Percentiles rank a stretch among this genome's conserved stretches.
Evolutionary conservation across 768 basidiomycete species (phyloP).

Genomic region (Coprinopsis cinerea): DNA sequence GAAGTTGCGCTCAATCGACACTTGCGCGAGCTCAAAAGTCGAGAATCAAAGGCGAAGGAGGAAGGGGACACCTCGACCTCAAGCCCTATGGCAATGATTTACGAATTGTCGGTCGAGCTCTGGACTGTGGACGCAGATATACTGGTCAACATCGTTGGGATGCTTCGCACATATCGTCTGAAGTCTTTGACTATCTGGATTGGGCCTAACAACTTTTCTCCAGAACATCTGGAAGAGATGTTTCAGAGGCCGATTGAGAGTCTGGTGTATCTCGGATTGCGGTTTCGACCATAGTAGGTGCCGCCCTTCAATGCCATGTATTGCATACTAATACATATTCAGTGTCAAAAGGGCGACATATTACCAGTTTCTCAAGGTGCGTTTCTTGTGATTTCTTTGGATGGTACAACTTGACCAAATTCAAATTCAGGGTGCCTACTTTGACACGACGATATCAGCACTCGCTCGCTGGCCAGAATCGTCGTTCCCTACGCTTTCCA

Average conservation of each 20-base stretch:
- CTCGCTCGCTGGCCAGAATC: conserved; percentile 58
- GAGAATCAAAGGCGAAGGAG: neutral
- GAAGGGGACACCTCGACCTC: neutral
- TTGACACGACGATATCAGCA: conserved; percentile 62
- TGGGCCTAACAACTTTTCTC: conserved; percentile 70
- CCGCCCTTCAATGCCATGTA: neutral
- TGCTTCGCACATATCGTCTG: conserved; percentile 41
- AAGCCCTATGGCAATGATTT: conserved; percentile 34
- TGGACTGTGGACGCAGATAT: conserved; percentile 77
- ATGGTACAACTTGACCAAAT: conserved; percentile 1
- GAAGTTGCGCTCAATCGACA: conserved; percentile 52
- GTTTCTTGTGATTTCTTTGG: conserved; percentile 1
- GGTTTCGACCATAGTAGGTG: conserved; percentile 81
- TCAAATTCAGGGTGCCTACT: conserved; percentile 65
- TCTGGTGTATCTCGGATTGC: conserved; percentile 51
- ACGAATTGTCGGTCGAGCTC: conserved; percentile 45
- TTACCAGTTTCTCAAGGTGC: conserved; percentile 73
- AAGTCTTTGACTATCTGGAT: conserved; percentile 54
- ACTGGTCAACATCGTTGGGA: conserved; percentile 58
- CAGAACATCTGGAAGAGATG: conserved; percentile 76
- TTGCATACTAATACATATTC: neutral
- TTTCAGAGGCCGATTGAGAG: conserved; percentile 37
- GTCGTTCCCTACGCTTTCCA: conserved; percentile 42
- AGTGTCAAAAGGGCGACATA: conserved; percentile 74
- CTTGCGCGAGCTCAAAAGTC: conserved; percentile 31